Evolutionary conservation across 805 yeast genomes (phyloP).

Genomic region (Cyberlindnera galapagoensis): DNA sequence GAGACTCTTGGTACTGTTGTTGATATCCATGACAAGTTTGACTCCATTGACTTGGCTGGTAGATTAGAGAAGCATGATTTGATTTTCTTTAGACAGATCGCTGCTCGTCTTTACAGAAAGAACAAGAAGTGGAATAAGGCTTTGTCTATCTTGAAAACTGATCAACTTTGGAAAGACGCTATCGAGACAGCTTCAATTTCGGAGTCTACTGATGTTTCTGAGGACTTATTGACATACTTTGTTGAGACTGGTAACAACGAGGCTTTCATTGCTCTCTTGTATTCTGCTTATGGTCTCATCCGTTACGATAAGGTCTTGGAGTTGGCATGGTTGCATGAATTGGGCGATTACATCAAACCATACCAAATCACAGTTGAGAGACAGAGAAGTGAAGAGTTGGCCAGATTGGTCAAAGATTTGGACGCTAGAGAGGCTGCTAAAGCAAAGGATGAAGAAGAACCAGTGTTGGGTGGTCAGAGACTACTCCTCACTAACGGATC

Average conservation of each 20-base stretch:
- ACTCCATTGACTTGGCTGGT: constrained; percentile 85
- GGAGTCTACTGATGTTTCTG: constrained; percentile 71
- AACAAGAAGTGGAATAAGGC: constrained; percentile 92
- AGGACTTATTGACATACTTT: constrained; percentile 82
- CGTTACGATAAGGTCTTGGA: constrained; percentile 82
- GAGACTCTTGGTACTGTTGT: constrained; percentile 82
- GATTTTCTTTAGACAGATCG: constrained; percentile 91
- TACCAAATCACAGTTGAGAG: constrained; percentile 78
- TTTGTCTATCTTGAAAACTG: constrained; percentile 80
- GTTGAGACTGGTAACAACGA: constrained; percentile 97
- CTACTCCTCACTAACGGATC: constrained; percentile 80
- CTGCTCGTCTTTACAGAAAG: constrained; percentile 89
- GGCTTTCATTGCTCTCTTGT: constrained; percentile 85
- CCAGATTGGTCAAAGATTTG: constrained; percentile 62
- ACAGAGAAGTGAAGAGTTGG: constrained; percentile 66
- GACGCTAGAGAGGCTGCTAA: constrained; percentile 62
- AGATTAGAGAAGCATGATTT: constrained; percentile 88
- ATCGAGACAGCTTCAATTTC: constrained; percentile 88
- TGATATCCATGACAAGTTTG: constrained; percentile 86
- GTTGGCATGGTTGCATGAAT: constrained; percentile 82
- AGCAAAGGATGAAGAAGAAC: constrained; percentile 39
- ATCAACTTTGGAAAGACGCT: constrained; percentile 92
- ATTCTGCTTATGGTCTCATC: constrained; percentile 75
- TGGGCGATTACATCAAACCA: constrained; percentile 85
- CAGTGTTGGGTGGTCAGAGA: constrained; percentile 54